Evolutionary conservation across 2,329 filamentous ascomycete genomes (phyloP).

Genomic region (Alternaria panax): DNA sequence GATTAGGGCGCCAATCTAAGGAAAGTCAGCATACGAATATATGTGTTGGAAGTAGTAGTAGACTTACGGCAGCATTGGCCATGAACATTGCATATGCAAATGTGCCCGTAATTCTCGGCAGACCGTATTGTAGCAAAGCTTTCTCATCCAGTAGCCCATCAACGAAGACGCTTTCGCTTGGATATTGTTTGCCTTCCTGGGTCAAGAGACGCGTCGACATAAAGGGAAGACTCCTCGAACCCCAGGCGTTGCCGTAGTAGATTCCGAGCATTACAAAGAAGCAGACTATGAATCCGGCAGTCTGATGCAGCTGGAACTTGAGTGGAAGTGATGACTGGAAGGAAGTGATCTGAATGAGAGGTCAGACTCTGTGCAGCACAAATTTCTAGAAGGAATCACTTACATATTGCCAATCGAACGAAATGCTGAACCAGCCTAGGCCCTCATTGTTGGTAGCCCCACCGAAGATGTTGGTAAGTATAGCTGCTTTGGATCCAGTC

Average conservation of each 20-base stretch:
- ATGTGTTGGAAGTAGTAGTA: background rate
- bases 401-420: slow-evolving; percentile 28
- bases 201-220: slow-evolving; percentile 27
- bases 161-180: slow-evolving; percentile 20
- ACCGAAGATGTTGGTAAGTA: slow-evolving; percentile 23
- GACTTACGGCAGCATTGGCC: slow-evolving; percentile 24
- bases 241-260: slow-evolving; percentile 26
- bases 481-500: slow-evolving; percentile 20
- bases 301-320: slow-evolving; percentile 22
- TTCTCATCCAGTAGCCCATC: slow-evolving; percentile 21
- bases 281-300: slow-evolving; percentile 18
- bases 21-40: background rate
- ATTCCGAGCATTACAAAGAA: slow-evolving; percentile 21
- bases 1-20: slow-evolving; percentile 19
- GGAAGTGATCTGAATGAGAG: slow-evolving; percentile 16
- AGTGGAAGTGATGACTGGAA: slow-evolving; percentile 26
- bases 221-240: slow-evolving; percentile 19
- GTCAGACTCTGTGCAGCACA: background rate
- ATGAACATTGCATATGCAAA: slow-evolving; percentile 27
- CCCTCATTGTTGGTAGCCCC: slow-evolving; percentile 25
- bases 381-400: background rate
- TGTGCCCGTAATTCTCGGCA: slow-evolving; percentile 20
- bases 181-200: slow-evolving; percentile 15
- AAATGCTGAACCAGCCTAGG: slow-evolving; percentile 18
- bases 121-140: slow-evolving; percentile 19